Conservation (phyloP, 495 filamentous ascomycete genomes). For the Chaetomium tenue region DNA sequence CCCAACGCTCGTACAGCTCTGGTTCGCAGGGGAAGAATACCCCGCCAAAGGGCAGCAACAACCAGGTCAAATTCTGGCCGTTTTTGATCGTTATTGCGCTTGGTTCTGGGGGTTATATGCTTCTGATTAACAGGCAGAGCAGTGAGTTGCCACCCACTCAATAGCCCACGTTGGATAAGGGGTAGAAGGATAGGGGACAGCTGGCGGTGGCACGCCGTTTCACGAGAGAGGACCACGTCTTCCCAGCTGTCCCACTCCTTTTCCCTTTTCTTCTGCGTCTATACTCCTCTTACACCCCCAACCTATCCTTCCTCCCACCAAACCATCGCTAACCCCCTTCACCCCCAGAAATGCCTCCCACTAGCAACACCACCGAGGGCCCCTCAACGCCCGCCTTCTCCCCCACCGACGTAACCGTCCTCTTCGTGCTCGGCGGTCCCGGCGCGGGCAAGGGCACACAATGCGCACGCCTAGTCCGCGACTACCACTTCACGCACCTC, state of each 20-base stretch:
- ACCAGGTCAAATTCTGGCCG: constrained; percentile 50
- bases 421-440: constrained; percentile 81
- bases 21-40: constrained; percentile 16
- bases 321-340: constrained; percentile 5
- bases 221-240: background rate
- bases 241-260: no score
- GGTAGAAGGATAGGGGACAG: background rate
- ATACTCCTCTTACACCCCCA: background rate
- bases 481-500: constrained; percentile 90
- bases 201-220: constrained; percentile 2
- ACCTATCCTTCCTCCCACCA: background rate
- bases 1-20: constrained; percentile 36
- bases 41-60: constrained; percentile 30
- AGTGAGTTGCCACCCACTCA: constrained; percentile 23
- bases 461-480: constrained; percentile 81
- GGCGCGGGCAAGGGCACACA: constrained; percentile 83
- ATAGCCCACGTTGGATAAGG: background rate
- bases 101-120: constrained; percentile 48
- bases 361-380: constrained; percentile 37
- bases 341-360: constrained; percentile 24
- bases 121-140: constrained; percentile 41
- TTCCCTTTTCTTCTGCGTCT: background rate
- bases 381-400: constrained; percentile 89
- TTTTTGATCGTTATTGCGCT: constrained; percentile 49
- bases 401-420: constrained; percentile 74